Evolutionary conservation across 2,329 filamentous ascomycete genomes (phyloP).

Genomic region (Aureobasidium leucospermi): DNA sequence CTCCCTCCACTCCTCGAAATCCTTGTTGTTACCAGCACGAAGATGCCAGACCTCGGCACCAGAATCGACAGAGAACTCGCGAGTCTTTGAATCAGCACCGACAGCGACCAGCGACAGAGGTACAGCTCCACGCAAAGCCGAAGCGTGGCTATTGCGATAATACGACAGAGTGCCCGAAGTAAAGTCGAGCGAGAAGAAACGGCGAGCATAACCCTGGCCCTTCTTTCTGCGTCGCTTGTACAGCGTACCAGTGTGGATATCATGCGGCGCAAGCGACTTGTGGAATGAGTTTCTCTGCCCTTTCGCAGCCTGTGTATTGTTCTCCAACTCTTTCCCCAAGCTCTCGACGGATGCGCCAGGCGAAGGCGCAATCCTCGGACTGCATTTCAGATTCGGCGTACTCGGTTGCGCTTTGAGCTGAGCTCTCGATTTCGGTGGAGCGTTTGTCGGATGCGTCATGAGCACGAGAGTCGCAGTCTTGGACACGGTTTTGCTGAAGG

Average conservation of each 20-base stretch:
- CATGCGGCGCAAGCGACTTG: slow-evolving; percentile 28
- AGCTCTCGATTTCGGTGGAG: slow-evolving; percentile 66
- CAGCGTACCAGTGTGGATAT: slow-evolving; percentile 75
- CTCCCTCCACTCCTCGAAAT: slow-evolving; percentile 81
- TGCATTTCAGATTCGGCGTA: slow-evolving; percentile 32
- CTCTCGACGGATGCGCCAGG: neutral
- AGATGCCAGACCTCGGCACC: slow-evolving; percentile 97
- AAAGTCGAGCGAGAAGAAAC: slow-evolving; percentile 95
- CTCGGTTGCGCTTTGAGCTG: slow-evolving; percentile 54
- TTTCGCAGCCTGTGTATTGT: neutral
- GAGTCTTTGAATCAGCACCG: slow-evolving; percentile 75
- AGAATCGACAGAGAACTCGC: slow-evolving; percentile 94
- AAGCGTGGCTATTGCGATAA: slow-evolving; percentile 90
- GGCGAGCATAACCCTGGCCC: slow-evolving; percentile 83
- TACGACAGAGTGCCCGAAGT: slow-evolving; percentile 92
- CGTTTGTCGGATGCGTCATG: slow-evolving; percentile 82
- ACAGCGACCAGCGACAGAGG: slow-evolving; percentile 87
- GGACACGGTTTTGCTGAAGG: slow-evolving; percentile 89
- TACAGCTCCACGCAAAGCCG: slow-evolving; percentile 83
- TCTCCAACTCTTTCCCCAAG: neutral
- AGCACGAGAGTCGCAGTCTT: slow-evolving; percentile 95
- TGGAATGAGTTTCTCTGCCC: neutral
- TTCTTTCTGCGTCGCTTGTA: slow-evolving; percentile 88
- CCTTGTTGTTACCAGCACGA: slow-evolving; percentile 69
- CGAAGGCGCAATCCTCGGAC: slow-evolving; percentile 34